These are phyloP conservation scores for Sugiyamaella paludigena DNA, from an alignment of 1,139 yeast species.

Conservation along the genomic window DNA sequence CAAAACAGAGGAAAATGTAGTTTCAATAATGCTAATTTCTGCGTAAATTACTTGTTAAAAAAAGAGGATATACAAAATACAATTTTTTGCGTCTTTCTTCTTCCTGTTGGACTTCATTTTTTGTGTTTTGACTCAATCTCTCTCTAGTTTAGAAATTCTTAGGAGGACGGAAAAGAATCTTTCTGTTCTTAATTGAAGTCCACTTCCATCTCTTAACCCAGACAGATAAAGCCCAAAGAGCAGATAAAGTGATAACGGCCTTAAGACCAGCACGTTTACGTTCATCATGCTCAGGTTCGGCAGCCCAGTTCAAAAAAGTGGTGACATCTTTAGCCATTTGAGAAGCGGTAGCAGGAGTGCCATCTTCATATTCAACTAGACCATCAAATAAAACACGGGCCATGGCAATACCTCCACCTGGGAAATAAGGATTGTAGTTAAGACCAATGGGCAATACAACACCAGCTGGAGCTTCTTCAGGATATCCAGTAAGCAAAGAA, in stretches of 20 bases:
- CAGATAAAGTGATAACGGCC: slow-evolving; percentile 76
- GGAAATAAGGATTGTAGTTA: slow-evolving; percentile 99
- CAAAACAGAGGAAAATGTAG: neutral
- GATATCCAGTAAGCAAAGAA: slow-evolving; percentile 94
- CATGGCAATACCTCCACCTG: slow-evolving; percentile 99
- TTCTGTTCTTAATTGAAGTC: slow-evolving; percentile 94
- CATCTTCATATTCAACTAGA: slow-evolving; percentile 96
- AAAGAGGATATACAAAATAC: slow-evolving; percentile 7
- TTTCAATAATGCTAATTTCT: slow-evolving; percentile 8
- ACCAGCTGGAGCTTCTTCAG: slow-evolving; percentile 99
- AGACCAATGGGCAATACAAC: slow-evolving; percentile 87
- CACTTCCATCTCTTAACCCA: slow-evolving; percentile 99
- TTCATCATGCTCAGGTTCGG: slow-evolving; percentile 98
- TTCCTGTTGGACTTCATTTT: neutral
- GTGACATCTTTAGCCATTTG: slow-evolving; percentile 99
- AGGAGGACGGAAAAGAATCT: slow-evolving; percentile 90
- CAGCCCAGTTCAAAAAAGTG: slow-evolving; percentile 95
- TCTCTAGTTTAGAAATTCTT: slow-evolving; percentile 2
- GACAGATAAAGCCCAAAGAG: slow-evolving; percentile 77
- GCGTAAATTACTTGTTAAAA: slow-evolving; percentile 11
- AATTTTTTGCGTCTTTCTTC: slow-evolving; percentile 2
- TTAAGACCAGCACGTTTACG: slow-evolving; percentile 96
- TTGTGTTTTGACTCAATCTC: neutral
- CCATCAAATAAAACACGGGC: slow-evolving; percentile 97
- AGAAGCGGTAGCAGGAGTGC: slow-evolving; percentile 96